These are phyloP conservation scores for Drechslerella coelobrocha DNA, from an alignment of 2,329 filamentous ascomycete species.

Conservation along the genomic window DNA sequence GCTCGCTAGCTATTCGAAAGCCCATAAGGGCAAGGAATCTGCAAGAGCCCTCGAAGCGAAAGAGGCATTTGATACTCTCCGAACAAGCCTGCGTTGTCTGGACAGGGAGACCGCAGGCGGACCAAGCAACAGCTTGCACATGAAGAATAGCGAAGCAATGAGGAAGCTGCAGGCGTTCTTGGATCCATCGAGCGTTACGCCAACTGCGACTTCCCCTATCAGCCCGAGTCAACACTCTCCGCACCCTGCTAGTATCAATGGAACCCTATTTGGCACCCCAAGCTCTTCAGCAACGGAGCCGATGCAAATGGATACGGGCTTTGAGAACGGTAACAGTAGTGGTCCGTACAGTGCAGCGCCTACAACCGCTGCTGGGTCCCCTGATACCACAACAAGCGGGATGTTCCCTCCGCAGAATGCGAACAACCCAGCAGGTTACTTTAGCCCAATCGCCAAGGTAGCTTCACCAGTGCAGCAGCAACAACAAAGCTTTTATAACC, in stretches of 20 bases:
- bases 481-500: conserved; percentile 17
- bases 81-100: conserved; percentile 34
- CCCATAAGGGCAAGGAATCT: conserved; percentile 47
- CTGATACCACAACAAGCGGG: not conserved
- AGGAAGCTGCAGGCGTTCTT: conserved; percentile 47
- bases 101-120: conserved; percentile 27
- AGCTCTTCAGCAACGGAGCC: conserved; percentile 11
- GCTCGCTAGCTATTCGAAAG: conserved; percentile 43
- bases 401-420: conserved; percentile 22
- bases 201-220: conserved; percentile 24
- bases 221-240: conserved; percentile 10
- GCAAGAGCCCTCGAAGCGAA: conserved; percentile 36
- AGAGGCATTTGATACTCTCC: conserved; percentile 35
- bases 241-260: not conserved
- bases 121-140: conserved; percentile 39
- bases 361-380: conserved; percentile 8
- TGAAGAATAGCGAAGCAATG: conserved; percentile 49
- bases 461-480: not conserved
- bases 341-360: conserved; percentile 7
- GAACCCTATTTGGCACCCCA: conserved; percentile 9
- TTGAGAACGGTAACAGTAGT: conserved; percentile 1
- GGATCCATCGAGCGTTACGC: conserved; percentile 36
- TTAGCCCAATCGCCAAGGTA: conserved; percentile 8
- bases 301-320: conserved; percentile 43
- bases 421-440: conserved; percentile 8